Evolutionary conservation across 306 rosid species (phyloP), one percentile per base, ranked within the genome.

Genomic region (Bauhinia variegata): DNA sequence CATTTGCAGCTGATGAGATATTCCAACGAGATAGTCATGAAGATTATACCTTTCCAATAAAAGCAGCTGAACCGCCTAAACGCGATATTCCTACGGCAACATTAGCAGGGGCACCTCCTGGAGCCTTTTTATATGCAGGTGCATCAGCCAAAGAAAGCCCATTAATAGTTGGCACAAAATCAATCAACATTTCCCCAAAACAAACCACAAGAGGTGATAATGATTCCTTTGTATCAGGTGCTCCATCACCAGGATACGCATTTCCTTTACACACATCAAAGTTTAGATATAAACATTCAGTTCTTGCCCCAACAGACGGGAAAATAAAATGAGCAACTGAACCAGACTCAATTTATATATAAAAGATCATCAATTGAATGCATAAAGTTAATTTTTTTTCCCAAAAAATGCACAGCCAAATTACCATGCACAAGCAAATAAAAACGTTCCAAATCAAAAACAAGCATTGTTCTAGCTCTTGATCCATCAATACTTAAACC

Each of bases 51-150:
- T 92, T 92, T 54, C 98, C 98, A 38, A 89, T 88, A 71, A 92
- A 89, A 72, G 98, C 98, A 1, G 98, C 78, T 48, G 93, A 89
- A 62, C 98, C 96, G 58, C 98, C 98, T 41, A 92, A 88, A 43
- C 98, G 85, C 43, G 98, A 77, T 79, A 92, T 81, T 65, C 95
- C 98, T 50, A 92, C 98, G 14, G 98, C 96, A 76, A 92, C 98
- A 78, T 92, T 92, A 17, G 98, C 98, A 74, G 96, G 98, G 63
- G 96, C 98, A 60, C 98, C 98, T 18, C 98, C 98, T 8, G 98
- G 84, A 74, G 98, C 98, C 77, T 93, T 93, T 70, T 93, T 83
- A 75, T 89, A 93, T 3, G 95, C 98, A 69, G 97, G 89, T 37
- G 95, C 86, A 56, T 89, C 98, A 32, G 97, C 91, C 85, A 93